Conservation (phyloP, 2,329 filamentous ascomycete genomes). For the Metarhizium brunneum region DNA sequence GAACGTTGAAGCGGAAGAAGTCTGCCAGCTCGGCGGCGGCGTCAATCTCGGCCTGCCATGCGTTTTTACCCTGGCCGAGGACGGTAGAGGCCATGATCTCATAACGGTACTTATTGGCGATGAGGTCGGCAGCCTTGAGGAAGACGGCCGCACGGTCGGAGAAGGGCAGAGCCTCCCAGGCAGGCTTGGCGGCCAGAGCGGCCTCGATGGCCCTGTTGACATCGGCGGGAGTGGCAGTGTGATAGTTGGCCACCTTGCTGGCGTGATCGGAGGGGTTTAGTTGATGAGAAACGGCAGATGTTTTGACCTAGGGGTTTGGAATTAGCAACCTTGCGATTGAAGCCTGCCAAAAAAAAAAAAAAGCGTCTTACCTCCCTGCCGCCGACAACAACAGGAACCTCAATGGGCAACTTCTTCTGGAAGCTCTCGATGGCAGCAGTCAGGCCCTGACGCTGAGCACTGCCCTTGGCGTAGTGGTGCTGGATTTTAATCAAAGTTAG, state of each 20-base stretch:
- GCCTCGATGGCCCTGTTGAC: constrained; percentile 73
- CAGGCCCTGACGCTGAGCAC: constrained; percentile 67
- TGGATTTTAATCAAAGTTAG: constrained; percentile 24
- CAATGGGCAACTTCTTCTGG: constrained; percentile 59
- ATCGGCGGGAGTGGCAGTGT: constrained; percentile 67
- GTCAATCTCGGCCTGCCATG: constrained; percentile 99
- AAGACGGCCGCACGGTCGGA: constrained; percentile 87
- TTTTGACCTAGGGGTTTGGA: constrained; percentile 47
- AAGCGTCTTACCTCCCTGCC: constrained; percentile 61
- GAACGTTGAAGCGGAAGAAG: constrained; percentile 89
- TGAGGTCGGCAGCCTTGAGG: constrained; percentile 88
- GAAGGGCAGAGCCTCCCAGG: constrained; percentile 83
- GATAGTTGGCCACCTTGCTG: constrained; percentile 70
- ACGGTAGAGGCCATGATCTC: constrained; percentile 95
- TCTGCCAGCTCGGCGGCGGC: constrained; percentile 85
- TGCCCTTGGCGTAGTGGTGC: constrained; percentile 85
- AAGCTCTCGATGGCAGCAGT: constrained; percentile 62
- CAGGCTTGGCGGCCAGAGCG: constrained; percentile 74
- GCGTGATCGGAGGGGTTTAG: constrained; percentile 76
- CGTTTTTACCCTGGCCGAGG: constrained; percentile 95
- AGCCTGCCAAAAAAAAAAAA: background rate
- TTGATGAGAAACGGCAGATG: constrained; percentile 58
- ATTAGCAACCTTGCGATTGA: background rate
- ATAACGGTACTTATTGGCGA: constrained; percentile 88
- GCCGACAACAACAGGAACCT: constrained; percentile 75